Evolutionary conservation across 768 basidiomycete species (phyloP).

Genomic region (Mycena indigotica): DNA sequence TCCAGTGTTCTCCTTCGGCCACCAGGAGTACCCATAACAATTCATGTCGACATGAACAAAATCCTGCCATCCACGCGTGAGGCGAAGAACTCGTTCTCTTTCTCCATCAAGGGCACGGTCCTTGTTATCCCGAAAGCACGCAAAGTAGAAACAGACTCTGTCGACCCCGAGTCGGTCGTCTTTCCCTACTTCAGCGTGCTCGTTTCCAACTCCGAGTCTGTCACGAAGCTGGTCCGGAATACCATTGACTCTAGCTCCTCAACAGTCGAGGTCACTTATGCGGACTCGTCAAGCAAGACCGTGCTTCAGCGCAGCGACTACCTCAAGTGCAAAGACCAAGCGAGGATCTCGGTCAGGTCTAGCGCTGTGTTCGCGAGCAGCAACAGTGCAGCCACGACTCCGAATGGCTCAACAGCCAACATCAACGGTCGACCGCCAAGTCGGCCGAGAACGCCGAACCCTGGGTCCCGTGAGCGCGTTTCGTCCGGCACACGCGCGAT

Average conservation of each 20-base stretch:
- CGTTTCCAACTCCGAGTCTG: conserved; percentile 64
- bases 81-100: conserved; percentile 63
- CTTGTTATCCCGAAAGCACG: conserved; percentile 53
- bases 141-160: conserved; percentile 6
- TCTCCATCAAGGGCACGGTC: conserved; percentile 66
- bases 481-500: conserved; percentile 28
- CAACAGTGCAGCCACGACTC: background rate
- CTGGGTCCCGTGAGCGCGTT: conserved; percentile 30
- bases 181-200: conserved; percentile 72
- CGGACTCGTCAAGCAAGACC: conserved; percentile 38
- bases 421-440: conserved; percentile 23
- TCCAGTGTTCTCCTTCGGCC: conserved; percentile 31
- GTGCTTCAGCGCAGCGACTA: conserved; percentile 24
- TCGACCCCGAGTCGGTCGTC: conserved; percentile 54
- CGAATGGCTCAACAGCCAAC: background rate
- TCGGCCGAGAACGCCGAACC: conserved; percentile 41
- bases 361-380: conserved; percentile 8
- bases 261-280: conserved; percentile 65
- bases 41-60: conserved; percentile 83
- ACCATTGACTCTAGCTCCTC: conserved; percentile 47
- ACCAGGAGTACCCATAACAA: conserved; percentile 65
- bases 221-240: conserved; percentile 61
- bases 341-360: conserved; percentile 20
- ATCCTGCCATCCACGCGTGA: conserved; percentile 50
- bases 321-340: conserved; percentile 25